These are phyloP conservation scores for Gonium pectorale DNA, from an alignment of 139 green algal genomes.

Conservation along the genomic window DNA sequence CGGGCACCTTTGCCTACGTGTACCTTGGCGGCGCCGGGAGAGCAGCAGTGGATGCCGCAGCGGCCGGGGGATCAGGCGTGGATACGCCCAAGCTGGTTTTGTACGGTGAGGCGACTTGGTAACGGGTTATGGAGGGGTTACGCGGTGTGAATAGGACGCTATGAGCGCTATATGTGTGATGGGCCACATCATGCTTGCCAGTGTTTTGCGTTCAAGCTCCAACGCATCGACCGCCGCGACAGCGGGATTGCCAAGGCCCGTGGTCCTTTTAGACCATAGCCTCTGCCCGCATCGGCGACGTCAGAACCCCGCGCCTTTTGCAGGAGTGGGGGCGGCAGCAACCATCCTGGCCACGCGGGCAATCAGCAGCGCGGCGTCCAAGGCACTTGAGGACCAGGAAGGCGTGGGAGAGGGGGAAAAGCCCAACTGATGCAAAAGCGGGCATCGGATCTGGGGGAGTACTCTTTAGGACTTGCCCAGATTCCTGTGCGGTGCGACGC, in stretches of 20 bases:
- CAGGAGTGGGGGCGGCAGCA: conserved; percentile 65
- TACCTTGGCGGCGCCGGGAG: conserved; percentile 70
- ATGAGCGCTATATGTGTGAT: background rate
- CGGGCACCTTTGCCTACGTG: conserved; percentile 87
- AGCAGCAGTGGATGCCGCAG: conserved; percentile 65
- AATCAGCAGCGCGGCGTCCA: conserved; percentile 62
- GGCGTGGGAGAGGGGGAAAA: too few species aligned
- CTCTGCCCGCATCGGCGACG: too few species aligned
- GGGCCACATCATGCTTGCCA: too few species aligned
- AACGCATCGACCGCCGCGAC: too few species aligned
- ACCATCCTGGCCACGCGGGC: conserved; percentile 70
- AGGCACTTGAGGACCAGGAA: conserved; percentile 58
- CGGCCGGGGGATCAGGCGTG: conserved; percentile 5
- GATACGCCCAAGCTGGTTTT: conserved; percentile 56
- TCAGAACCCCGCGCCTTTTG: background rate
- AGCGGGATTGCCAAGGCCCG: too few species aligned
- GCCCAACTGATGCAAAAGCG: too few species aligned
- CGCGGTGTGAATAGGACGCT: background rate
- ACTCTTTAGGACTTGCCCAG: too few species aligned
- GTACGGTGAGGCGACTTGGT: conserved; percentile 51
- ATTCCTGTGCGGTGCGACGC: too few species aligned
- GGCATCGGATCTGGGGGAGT: too few species aligned
- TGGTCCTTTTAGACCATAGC: too few species aligned
- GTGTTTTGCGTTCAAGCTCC: too few species aligned
- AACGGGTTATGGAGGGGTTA: too few species aligned